Base-by-base conservation (phyloP, 169 alveolate species). In the Plasmodium fragile region DNA sequence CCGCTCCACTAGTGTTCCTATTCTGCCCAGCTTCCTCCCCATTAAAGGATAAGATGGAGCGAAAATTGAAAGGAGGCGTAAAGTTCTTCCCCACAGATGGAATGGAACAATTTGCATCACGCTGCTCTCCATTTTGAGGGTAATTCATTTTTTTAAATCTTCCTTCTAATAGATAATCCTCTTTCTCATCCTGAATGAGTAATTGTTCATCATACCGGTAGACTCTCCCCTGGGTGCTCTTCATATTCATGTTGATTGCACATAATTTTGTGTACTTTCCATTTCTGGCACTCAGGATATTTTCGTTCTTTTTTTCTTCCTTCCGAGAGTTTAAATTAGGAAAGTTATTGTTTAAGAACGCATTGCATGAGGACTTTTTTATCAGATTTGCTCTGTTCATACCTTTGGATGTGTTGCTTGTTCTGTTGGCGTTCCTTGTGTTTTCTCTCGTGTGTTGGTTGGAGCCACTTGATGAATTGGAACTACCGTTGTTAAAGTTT, bases 331-430 rank as follows among this genome's bases (percentile, higher is more conserved):
- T 30, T 5, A 75, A 39, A 65, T 65, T 65, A 1, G 10, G 18
- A 18, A 65, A 0, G 52, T 25, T n/a, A 10, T 22, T 32, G 25
- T 16, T 71, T 25, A 70, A 28, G 6, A 81, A 81, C 4, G 45
- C 39, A 70, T 18, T 82, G 36, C 81, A 69, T 0, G 92, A 39
- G 30, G 55, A 18, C 8, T 69, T 28, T 25, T 39, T 82, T 36
- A 82, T 22, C 53, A 82, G 34, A 82, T 41, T 82, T 16, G 92
- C 43, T 69, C 92, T 69, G 34, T 82, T 65, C 69, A 69, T 59
- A 49, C 52, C 73, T 41, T 28, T 65, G 32, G 52, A 22, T 32
- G 70, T 32, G 55, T 25, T 53, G 53, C 4, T 43, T 78, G 30
- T 32, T 78, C 55, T 81, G 30, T 34, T 79, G 16, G n/a, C 34